Evolutionary conservation across 2,329 filamentous ascomycete genomes (phyloP).

Genomic region (Bertia moriformis): DNA sequence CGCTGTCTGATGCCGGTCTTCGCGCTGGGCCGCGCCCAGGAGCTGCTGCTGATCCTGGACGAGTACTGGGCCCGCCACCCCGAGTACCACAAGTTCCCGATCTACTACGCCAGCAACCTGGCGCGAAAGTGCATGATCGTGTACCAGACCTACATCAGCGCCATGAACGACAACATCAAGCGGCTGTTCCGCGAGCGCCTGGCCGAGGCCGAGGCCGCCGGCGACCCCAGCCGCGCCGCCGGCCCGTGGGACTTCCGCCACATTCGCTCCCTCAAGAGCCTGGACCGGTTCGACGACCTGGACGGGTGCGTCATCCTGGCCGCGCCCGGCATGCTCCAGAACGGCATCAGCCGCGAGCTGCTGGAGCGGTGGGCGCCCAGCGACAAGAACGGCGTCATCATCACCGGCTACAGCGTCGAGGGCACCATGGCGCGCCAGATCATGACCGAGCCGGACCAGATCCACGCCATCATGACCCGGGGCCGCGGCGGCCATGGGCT

Average conservation of each 20-base stretch:
- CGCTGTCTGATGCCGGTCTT: slow-evolving; percentile 91
- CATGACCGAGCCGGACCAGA: slow-evolving; percentile 85
- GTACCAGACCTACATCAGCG: slow-evolving; percentile 93
- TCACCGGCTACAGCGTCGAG: slow-evolving; percentile 96
- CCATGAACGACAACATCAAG: slow-evolving; percentile 99
- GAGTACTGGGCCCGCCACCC: slow-evolving; percentile 89
- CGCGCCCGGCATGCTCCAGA: slow-evolving; percentile 95
- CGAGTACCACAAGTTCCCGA: slow-evolving; percentile 79
- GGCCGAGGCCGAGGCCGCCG: slow-evolving; percentile 73
- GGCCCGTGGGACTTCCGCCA: slow-evolving; percentile 95
- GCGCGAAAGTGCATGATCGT: slow-evolving; percentile 96
- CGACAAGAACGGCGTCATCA: slow-evolving; percentile 90
- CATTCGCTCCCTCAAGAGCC: slow-evolving; percentile 77
- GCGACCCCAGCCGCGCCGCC: slow-evolving; percentile 60
- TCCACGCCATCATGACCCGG: slow-evolving; percentile 78
- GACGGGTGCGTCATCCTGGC: slow-evolving; percentile 95
- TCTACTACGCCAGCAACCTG: slow-evolving; percentile 93
- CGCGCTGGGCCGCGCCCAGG: slow-evolving; percentile 82
- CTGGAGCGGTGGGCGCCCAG: slow-evolving; percentile 93
- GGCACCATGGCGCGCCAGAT: slow-evolving; percentile 96
- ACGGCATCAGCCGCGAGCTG: slow-evolving; percentile 81
- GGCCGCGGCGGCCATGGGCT: no score
- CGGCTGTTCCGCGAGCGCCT: slow-evolving; percentile 80
- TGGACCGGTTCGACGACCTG: slow-evolving; percentile 91
- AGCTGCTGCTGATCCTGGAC: slow-evolving; percentile 83